phyloP scores from a whole-genome alignment of 108 stramenopile genomes.

The Pseudonitzschia delicatissima region DNA sequence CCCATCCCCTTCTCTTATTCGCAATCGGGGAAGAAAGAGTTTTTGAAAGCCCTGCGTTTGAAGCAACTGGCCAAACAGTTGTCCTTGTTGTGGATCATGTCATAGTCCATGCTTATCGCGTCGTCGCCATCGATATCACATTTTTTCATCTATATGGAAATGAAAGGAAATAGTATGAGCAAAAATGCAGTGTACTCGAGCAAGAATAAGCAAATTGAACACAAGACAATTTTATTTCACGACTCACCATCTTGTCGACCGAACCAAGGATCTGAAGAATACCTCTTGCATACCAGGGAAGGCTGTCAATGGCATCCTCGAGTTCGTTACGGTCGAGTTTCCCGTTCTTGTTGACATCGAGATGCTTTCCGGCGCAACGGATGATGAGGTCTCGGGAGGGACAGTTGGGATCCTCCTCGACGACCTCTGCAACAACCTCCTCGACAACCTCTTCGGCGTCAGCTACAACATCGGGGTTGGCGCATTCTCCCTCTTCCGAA shows the following conservation, averaged over 20 bases:
- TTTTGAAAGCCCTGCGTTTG: slow-evolving; percentile 81
- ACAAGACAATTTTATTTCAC: slow-evolving; percentile 29
- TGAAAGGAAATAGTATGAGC: slow-evolving; percentile 10
- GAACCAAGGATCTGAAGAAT: slow-evolving; percentile 46
- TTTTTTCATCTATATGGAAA: slow-evolving; percentile 43
- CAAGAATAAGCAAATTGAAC: not conserved
- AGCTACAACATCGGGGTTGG: slow-evolving; percentile 13
- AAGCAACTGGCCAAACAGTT: slow-evolving; percentile 83
- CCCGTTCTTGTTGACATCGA: slow-evolving; percentile 75
- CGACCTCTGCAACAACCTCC: slow-evolving; percentile 1
- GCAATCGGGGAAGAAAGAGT: slow-evolving; percentile 82
- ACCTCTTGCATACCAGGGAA: slow-evolving; percentile 65
- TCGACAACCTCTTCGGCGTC: not conserved
- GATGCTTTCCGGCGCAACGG: slow-evolving; percentile 65
- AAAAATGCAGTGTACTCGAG: slow-evolving; percentile 22
- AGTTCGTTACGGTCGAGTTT: slow-evolving; percentile 71
- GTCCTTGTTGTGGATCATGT: slow-evolving; percentile 78
- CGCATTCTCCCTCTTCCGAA: slow-evolving; percentile 15
- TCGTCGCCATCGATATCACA: slow-evolving; percentile 68
- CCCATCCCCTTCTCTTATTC: too few relatives aligned
- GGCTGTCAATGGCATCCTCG: slow-evolving; percentile 54
- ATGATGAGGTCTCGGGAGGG: slow-evolving; percentile 76
- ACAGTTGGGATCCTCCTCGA: slow-evolving; percentile 56
- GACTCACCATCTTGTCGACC: slow-evolving; percentile 45
- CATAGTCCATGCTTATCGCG: slow-evolving; percentile 63